Percentiles rank a stretch among this genome's conserved stretches.
phyloP scores from a whole-genome alignment of 2,329 filamentous ascomycete genomes.

The Apiospora kogelbergensis region DNA sequence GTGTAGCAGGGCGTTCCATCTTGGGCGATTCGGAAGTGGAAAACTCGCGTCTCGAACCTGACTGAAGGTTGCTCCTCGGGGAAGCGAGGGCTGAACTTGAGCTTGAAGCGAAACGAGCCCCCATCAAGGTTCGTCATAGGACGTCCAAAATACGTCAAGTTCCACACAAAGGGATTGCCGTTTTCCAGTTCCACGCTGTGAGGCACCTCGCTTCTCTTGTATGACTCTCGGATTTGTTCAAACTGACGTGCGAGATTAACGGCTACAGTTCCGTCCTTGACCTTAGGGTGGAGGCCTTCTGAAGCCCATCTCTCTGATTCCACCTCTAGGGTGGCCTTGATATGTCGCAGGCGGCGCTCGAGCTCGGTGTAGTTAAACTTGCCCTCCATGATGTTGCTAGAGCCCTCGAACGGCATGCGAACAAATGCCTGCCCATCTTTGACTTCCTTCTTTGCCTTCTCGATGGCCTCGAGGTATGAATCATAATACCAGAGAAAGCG shows the following conservation, averaged over 20 bases:
- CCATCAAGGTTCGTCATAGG: slow-evolving; percentile 94
- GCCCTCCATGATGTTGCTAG: slow-evolving; percentile 80
- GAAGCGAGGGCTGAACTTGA: slow-evolving; percentile 81
- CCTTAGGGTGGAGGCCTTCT: slow-evolving; percentile 63
- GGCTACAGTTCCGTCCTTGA: slow-evolving; percentile 71
- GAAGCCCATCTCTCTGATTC: slow-evolving; percentile 72
- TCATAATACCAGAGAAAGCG: slow-evolving; percentile 96
- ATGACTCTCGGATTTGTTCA: slow-evolving; percentile 75
- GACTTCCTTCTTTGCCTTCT: slow-evolving; percentile 63
- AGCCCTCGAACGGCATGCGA: slow-evolving; percentile 85
- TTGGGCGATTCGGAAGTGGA: slow-evolving; percentile 81
- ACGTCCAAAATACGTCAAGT: slow-evolving; percentile 83
- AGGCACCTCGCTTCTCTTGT: slow-evolving; percentile 69
- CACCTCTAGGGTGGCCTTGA: slow-evolving; percentile 69
- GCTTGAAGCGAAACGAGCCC: slow-evolving; percentile 78
- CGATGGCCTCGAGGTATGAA: slow-evolving; percentile 73
- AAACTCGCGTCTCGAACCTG: slow-evolving; percentile 76
- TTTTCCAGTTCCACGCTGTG: slow-evolving; percentile 76
- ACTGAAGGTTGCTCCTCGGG: slow-evolving; percentile 87
- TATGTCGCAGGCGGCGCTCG: slow-evolving; percentile 63
- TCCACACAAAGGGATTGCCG: slow-evolving; percentile 87
- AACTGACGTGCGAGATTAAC: slow-evolving; percentile 82
- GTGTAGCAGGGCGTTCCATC: slow-evolving; percentile 85
- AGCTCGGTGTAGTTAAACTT: slow-evolving; percentile 79
- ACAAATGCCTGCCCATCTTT: slow-evolving; percentile 64